Evolutionary conservation across 2,329 filamentous ascomycete genomes (phyloP).

Genomic region (Arthrobotrys sphaeroides): DNA sequence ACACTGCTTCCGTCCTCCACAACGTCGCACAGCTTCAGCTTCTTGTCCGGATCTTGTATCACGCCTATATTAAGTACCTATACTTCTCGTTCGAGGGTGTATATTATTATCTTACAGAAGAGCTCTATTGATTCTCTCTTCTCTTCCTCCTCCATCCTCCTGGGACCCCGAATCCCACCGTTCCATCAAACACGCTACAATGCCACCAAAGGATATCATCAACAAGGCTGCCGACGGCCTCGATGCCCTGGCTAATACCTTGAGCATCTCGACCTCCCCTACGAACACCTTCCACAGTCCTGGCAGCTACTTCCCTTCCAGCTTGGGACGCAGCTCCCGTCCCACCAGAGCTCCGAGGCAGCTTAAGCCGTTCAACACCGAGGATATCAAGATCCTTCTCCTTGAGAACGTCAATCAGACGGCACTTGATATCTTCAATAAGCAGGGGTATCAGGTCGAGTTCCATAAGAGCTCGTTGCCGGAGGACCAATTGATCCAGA

Average conservation of each 20-base stretch:
- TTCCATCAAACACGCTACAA: neutral
- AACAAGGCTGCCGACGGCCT: conserved; percentile 61
- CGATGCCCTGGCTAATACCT: conserved; percentile 63
- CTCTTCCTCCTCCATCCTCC: neutral
- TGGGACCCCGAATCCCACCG: neutral
- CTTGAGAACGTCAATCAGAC: conserved; percentile 96
- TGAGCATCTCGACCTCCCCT: conserved; percentile 79
- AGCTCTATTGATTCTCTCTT: neutral
- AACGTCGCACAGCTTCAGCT: conserved; percentile 25
- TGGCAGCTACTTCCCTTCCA: conserved; percentile 64
- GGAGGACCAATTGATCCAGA: conserved; percentile 94
- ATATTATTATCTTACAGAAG: neutral
- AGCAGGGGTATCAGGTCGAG: conserved; percentile 96
- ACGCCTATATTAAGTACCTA: neutral
- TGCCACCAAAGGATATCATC: conserved; percentile 65
- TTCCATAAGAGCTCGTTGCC: conserved; percentile 85
- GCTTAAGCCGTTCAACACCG: conserved; percentile 92
- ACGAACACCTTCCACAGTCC: conserved; percentile 78
- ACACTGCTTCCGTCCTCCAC: neutral
- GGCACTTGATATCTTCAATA: conserved; percentile 80
- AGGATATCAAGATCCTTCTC: conserved; percentile 94
- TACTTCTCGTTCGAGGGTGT: neutral
- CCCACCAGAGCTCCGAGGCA: conserved; percentile 70
- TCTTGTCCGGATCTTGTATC: conserved; percentile 13
- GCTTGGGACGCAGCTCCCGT: conserved; percentile 62